phyloP scores from a whole-genome alignment of 78 protist genomes.

The Tieghemostelium lacteum region DNA sequence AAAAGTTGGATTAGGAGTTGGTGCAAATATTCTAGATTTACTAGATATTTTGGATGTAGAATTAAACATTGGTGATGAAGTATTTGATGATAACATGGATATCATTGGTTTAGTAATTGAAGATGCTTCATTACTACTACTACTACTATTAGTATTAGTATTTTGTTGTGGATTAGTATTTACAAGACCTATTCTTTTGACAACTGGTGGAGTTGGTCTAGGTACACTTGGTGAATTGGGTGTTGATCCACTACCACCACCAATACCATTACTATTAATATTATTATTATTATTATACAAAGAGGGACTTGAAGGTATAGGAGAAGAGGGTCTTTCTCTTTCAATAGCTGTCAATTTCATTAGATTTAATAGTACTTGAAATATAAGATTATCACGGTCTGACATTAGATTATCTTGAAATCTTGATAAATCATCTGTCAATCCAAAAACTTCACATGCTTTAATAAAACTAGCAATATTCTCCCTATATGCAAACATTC shows the following conservation, averaged over 20 bases:
- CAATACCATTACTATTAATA: neutral
- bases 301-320: neutral
- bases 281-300: neutral
- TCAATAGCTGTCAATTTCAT: conserved; percentile 2
- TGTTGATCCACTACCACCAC: neutral
- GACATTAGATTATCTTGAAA: conserved; percentile 28
- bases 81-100: neutral
- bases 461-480: conserved; percentile 36
- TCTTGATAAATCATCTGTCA: conserved; percentile 29
- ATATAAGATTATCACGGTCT: conserved; percentile 3
- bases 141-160: too few species aligned
- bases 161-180: neutral
- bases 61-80: neutral
- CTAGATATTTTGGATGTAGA: neutral
- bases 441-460: conserved; percentile 34
- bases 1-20: neutral
- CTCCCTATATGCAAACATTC: conserved; percentile 35
- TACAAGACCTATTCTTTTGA: too few species aligned
- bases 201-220: neutral
- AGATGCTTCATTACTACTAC: too few species aligned
- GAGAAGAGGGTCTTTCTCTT: neutral
- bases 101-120: neutral
- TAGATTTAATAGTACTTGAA: conserved; percentile 1
- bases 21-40: neutral
- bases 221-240: neutral